These are phyloP conservation scores for Collybiopsis confluens DNA, from an alignment of 768 basidiomycete species.

Conservation along the genomic window DNA sequence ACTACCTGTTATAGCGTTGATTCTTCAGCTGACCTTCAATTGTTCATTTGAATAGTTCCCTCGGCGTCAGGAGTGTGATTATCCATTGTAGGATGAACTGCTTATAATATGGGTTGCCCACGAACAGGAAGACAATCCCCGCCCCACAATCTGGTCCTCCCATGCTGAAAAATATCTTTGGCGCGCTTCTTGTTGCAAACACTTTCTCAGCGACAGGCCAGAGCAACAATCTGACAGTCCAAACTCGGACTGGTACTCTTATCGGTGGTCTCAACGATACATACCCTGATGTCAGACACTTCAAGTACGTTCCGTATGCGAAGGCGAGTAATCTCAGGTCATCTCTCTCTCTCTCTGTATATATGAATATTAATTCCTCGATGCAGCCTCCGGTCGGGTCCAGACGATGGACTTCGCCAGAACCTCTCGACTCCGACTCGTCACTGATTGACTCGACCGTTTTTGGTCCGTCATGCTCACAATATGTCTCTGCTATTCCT, in stretches of 20 bases:
- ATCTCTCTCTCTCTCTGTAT: neutral
- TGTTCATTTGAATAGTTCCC: too few species aligned
- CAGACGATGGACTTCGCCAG: constrained; percentile 10
- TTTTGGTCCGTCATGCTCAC: constrained; percentile 10
- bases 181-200: neutral
- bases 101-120: too few species aligned
- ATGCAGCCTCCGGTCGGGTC: constrained; percentile 10
- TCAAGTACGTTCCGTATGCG: constrained; percentile 10
- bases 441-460: constrained; percentile 1
- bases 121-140: too few species aligned
- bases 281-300: constrained; percentile 9
- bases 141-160: too few species aligned
- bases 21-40: too few species aligned
- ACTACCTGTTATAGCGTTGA: too few species aligned
- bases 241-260: constrained; percentile 7
- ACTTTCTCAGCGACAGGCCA: neutral
- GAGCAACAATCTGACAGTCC: constrained; percentile 2
- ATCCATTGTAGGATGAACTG: too few species aligned
- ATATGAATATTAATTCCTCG: neutral
- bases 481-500: constrained; percentile 9
- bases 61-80: too few species aligned
- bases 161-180: neutral
- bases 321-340: neutral
- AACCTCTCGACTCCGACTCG: constrained; percentile 1
- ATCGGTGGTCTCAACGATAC: constrained; percentile 7